Base-by-base conservation (phyloP, 805 yeast species). In the Ogataea pignaliae region DNA sequence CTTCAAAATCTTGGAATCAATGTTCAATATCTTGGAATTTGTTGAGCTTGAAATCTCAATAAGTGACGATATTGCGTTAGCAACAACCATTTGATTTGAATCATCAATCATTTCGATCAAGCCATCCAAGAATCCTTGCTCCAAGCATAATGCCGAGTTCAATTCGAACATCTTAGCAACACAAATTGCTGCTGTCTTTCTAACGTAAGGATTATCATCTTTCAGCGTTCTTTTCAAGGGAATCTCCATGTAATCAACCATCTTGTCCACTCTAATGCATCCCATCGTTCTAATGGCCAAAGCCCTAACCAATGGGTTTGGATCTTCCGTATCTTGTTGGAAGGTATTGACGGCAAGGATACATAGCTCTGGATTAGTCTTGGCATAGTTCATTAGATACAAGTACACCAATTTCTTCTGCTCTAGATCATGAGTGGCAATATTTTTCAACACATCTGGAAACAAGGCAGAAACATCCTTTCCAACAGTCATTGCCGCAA, bases 241-340 rank as follows among this genome's bases (percentile, higher is more conserved):
- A 16, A 84, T 82, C 51, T 88, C 93, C 81, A 93, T 79, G 62
- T 93, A 93, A 61, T 91, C 98, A 36, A 89, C 87, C 81, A 93
- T 90, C 64, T 86, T 90, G 59, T 87, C 95, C 15, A 93, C 98
- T 37, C 98, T 73, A 40, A 93, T 89, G 69, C 97, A 91, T 0
- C 99, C 98, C 99, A 93, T 93, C 11, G 99, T 93, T 59, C 99
- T 79, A 47, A 93, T 90, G 0, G 99, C 98, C 67, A 93, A 77
- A 1, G 98, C 96, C 43, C 98, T 76, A 21, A 93, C 90, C 55
- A 95, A 74, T 1, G 99, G 99, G 60, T 93, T 93, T 40, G 97
- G 95, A 63, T 93, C 98, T 61, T 88, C 96, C 2, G 96, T 81
- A 67, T 93, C 99, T 63, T 76, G 78, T 21, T 93, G 96, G 73